Base-by-base conservation (phyloP, 768 basidiomycete genomes). In the Russula abietina region DNA sequence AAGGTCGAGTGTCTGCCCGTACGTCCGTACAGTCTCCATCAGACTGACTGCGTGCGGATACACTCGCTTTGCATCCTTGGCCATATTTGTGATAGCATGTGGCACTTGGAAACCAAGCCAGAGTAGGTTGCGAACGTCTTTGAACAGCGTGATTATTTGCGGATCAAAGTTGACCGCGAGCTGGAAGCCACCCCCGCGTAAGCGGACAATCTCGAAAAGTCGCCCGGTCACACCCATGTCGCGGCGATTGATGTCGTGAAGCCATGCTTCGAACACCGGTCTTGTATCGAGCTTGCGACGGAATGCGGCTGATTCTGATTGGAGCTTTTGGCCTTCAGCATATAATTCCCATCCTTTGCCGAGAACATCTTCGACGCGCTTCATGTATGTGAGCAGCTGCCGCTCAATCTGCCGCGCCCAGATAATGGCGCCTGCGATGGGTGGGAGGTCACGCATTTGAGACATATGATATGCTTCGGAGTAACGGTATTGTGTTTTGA, bases 401-500 rank as follows among this genome's bases (percentile, higher is more conserved):
- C 94, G 86, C 70, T 98, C 96, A 65, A 99, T 99, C 77, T 98
- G 97, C n/a, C 89, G 83, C 0, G 97, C 96, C 97, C 97, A 99
- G 69, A 96, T 93, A 73, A 98, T 97, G 19, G 97, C 92, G 30
- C 94, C 93, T 1, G 97, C 92, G 58, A 99, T 97, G n/a, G 95
- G 93, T 2, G 96, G 96, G 11, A 98, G 80, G 73, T 99, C 97
- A 28, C 97, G 92, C 86, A 98, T 93, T 74, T 97, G 94, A 0
- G 95, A 89, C 96, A 98, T 98, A 75, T 97, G 93, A 72, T 90
- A 95, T 10, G 95, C 91, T 76, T 98, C 92, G 1, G 94, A 98
- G 73, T 86, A 87, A 16, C 94, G 91, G 73, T 98, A 98, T 73
- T 93, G 91, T 6, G 89, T 90, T 80, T 96, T 97, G 80, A 98